Percentiles rank a stretch among this genome's conserved stretches.
Evolutionary conservation across 495 filamentous ascomycete species (phyloP).

Genomic region (Neurospora intermedia): DNA sequence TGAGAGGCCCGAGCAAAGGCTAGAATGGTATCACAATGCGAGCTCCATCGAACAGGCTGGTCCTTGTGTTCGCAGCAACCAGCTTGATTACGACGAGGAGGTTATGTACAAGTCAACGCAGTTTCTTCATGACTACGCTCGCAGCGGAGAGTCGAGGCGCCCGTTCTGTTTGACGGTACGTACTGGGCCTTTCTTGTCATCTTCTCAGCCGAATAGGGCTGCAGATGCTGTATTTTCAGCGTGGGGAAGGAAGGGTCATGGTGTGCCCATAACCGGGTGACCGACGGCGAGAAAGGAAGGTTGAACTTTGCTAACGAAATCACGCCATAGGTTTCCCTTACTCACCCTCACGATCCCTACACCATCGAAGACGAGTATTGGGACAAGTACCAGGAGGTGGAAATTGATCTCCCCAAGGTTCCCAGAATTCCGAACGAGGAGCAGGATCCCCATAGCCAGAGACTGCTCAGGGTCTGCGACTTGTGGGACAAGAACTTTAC

Average conservation of each 20-base stretch:
- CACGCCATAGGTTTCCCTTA: constrained; percentile 55
- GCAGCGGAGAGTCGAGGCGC: constrained; percentile 51
- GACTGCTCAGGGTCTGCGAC: constrained; percentile 71
- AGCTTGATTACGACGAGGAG: constrained; percentile 91
- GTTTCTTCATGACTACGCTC: constrained; percentile 74
- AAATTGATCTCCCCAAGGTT: constrained; percentile 69
- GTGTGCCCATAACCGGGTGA: constrained; percentile 3
- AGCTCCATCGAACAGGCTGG: constrained; percentile 80
- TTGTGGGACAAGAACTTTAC: constrained; percentile 65
- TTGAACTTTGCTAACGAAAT: background rate
- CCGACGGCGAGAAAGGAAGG: background rate
- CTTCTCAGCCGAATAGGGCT: background rate
- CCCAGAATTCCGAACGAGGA: constrained; percentile 55
- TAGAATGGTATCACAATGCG: constrained; percentile 90
- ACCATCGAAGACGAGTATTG: constrained; percentile 81
- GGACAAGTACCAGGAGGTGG: constrained; percentile 80
- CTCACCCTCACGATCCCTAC: constrained; percentile 86
- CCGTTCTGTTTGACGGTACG: constrained; percentile 71
- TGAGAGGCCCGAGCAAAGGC: constrained; percentile 57
- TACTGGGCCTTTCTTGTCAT: background rate
- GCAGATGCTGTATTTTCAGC: background rate
- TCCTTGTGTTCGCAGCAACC: constrained; percentile 72
- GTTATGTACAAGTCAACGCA: constrained; percentile 77
- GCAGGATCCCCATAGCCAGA: constrained; percentile 72
- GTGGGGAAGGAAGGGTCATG: background rate